Evolutionary conservation across 345 rosid genomes (phyloP).

Genomic region (Tarenaya hassleriana): DNA sequence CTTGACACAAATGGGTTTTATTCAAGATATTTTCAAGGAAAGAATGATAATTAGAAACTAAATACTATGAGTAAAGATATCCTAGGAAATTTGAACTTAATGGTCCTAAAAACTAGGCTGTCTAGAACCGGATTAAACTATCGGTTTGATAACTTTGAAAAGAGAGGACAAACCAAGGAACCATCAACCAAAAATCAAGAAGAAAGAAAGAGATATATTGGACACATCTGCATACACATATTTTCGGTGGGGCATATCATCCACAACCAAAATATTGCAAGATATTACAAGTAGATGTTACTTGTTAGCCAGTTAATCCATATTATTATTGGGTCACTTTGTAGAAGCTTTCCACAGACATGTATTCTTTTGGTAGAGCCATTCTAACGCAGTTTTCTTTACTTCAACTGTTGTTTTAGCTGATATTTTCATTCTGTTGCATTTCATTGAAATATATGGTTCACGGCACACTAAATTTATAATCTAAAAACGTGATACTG

Average conservation of each 20-base stretch:
- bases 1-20: neutral
- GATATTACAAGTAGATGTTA: neutral
- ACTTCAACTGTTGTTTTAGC: neutral
- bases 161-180: neutral
- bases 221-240: too few species aligned
- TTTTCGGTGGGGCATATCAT: too few species aligned
- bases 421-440: conserved; percentile 1
- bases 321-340: neutral
- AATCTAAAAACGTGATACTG: conserved; percentile 10
- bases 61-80: neutral
- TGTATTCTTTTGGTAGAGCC: conserved; percentile 2
- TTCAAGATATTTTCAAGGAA: neutral
- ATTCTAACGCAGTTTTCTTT: neutral
- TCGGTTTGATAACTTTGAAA: neutral
- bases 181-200: neutral
- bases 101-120: conserved; percentile 6
- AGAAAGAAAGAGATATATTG: neutral
- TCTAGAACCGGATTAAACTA: neutral
- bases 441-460: conserved; percentile 13
- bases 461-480: neutral
- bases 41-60: neutral
- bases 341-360: conserved; percentile 10
- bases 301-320: neutral
- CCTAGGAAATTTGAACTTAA: conserved; percentile 2
- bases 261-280: neutral